phyloP scores from a whole-genome alignment of 2,329 filamentous ascomycete species.

The Ascochyta clinopodiicola region DNA sequence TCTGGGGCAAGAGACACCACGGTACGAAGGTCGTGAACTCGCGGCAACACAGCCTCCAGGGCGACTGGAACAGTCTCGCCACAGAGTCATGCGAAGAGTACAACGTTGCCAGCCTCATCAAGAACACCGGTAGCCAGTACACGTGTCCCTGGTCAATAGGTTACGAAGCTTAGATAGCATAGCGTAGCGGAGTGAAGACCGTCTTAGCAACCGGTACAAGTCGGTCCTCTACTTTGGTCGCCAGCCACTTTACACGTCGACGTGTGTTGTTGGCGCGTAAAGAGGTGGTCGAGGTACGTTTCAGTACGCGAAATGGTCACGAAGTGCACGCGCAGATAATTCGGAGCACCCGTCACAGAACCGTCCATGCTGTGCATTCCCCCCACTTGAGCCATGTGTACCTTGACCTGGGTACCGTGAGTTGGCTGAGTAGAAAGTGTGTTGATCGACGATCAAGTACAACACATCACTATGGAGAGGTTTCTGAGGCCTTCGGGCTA shows the following conservation, averaged over 20 bases:
- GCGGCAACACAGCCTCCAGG: background rate
- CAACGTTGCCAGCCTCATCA: background rate
- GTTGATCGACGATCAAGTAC: conserved; percentile 11
- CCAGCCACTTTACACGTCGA: conserved; percentile 10
- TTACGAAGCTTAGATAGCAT: background rate
- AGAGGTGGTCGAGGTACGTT: conserved; percentile 1
- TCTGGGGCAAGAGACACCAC: background rate
- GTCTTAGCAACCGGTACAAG: conserved; percentile 1
- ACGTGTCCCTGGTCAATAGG: background rate
- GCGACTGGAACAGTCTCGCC: background rate
- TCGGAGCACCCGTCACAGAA: conserved; percentile 6
- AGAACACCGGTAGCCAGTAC: background rate
- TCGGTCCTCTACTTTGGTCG: background rate
- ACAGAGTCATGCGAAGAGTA: background rate
- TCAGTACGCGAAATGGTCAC: conserved; percentile 13
- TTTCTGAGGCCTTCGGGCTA: background rate
- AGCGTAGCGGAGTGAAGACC: background rate
- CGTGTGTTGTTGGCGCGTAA: conserved; percentile 6
- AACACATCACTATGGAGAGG: conserved; percentile 6
- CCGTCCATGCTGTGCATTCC: conserved; percentile 9
- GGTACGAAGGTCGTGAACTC: background rate
- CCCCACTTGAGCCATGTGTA: conserved; percentile 5
- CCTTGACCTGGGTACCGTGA: conserved; percentile 13
- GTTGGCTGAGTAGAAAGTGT: background rate
- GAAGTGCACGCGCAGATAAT: conserved; percentile 11